Base-by-base conservation (phyloP, 768 basidiomycete species). In the Cystofilobasidium macerans region DNA sequence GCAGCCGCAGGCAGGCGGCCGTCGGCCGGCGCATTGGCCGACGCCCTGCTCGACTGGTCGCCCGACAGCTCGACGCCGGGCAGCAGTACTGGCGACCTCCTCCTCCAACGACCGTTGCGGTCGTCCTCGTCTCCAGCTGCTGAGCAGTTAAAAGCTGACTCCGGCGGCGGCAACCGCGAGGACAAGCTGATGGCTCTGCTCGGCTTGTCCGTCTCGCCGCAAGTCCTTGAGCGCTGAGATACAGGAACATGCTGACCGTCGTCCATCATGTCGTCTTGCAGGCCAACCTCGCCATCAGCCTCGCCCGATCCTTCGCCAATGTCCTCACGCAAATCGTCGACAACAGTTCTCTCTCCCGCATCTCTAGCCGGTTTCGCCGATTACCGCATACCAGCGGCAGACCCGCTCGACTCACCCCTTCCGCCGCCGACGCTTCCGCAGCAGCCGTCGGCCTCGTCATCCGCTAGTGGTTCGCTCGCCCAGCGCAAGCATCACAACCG, bases 11-110 rank as follows among this genome's bases (percentile, higher is more conserved):
- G 45, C 16, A 48, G 51, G 18, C 26, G 28, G n/a, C 5, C 22
- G n/a, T 24, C 20, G 45, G n/a, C 45, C 36, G 9, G 45, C n/a
- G 45, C 45, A 47, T n/a, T n/a, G n/a, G n/a, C n/a, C 45, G 51
- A 51, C 28, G 24, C 28, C 18, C 48, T 54, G 28, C 51, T 54
- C 51, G 51, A 54, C 51, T 30, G 51, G 51, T 30, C 51, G 51
- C 51, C 51, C 3, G 51, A 28, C 9, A 54, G 51, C 51, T 54
- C 51, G 30, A 5, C 51, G 5, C 22, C 22, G 2, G 51, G 51
- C 26, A 54, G 51, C 51, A 54, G 28, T 22, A 26, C 51, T 8
- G 51, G 32, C 26, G 12, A 3, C 45, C 1, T 8, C 22, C 45
- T 7, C 22, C 22, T 20, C 30, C 14, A 26, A 20, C 48, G 28